These are phyloP conservation scores for Penicillium fimorum DNA, from an alignment of 495 filamentous ascomycete genomes.

Conservation along the genomic window DNA sequence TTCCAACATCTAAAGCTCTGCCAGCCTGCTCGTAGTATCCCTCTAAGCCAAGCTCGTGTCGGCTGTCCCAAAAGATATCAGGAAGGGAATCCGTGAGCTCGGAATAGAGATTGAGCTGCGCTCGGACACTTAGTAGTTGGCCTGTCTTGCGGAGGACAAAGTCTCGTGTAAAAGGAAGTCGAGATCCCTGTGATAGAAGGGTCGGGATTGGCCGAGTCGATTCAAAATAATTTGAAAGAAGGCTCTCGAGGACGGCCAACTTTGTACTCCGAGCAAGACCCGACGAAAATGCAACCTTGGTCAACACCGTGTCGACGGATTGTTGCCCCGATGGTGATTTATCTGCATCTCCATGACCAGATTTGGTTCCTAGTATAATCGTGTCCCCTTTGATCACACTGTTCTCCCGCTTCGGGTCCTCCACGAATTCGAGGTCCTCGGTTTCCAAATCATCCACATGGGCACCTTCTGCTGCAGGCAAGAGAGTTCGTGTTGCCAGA, in stretches of 20 bases:
- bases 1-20: conserved; percentile 84
- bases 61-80: conserved; percentile 94
- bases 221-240: conserved; percentile 79
- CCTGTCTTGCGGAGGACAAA: conserved; percentile 93
- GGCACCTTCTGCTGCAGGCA: conserved; percentile 72
- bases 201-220: conserved; percentile 78
- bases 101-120: conserved; percentile 93
- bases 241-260: conserved; percentile 84
- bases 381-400: conserved; percentile 85
- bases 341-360: conserved; percentile 15
- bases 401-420: conserved; percentile 70
- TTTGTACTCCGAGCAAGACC: conserved; percentile 96
- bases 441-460: conserved; percentile 69
- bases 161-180: conserved; percentile 66
- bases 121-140: conserved; percentile 83
- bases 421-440: conserved; percentile 85
- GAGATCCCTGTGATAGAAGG: conserved; percentile 61
- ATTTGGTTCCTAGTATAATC: conserved; percentile 81
- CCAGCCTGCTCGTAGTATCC: conserved; percentile 94
- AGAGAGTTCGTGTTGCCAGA: conserved; percentile 69
- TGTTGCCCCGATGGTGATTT: conserved; percentile 25
- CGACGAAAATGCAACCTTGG: conserved; percentile 94
- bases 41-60: conserved; percentile 82
- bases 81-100: conserved; percentile 94
- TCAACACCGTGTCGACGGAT: conserved; percentile 73